Evolutionary conservation across 805 yeast species (phyloP).

Genomic region (Suhomyces sp.): DNA sequence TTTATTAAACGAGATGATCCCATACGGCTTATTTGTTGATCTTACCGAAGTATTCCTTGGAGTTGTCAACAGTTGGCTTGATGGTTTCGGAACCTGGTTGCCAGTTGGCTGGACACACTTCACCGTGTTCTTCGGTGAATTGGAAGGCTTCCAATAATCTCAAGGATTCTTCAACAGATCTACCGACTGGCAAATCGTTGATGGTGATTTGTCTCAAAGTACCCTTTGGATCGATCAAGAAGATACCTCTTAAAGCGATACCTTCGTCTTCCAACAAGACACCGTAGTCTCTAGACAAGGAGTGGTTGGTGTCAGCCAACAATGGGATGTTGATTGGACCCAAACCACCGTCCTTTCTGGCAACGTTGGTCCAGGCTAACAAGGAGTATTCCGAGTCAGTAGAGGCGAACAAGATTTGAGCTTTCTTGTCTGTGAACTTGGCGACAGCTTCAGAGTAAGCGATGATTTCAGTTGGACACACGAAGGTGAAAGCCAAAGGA

Average conservation of each 20-base stretch:
- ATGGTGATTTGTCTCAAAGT: conserved; percentile 92
- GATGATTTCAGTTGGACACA: conserved; percentile 98
- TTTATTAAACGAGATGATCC: too few relatives aligned
- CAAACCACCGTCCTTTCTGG: conserved; percentile 97
- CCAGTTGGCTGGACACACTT: conserved; percentile 99
- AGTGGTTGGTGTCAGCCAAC: conserved; percentile 95
- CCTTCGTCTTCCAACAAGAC: conserved; percentile 96
- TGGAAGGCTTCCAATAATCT: conserved; percentile 99
- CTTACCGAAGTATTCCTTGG: conserved; percentile 84
- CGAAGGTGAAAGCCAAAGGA: conserved; percentile 99
- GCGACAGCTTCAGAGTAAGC: conserved; percentile 96
- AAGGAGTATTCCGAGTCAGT: conserved; percentile 98
- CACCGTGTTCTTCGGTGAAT: conserved; percentile 98
- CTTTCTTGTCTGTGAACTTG: conserved; percentile 83
- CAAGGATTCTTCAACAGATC: conserved; percentile 96
- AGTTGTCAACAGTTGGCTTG: conserved; percentile 79
- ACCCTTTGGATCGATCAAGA: conserved; percentile 96
- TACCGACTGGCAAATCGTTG: conserved; percentile 99
- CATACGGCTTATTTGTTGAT: conserved; percentile 46
- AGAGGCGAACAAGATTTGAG: conserved; percentile 91
- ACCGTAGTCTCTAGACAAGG: conserved; percentile 94
- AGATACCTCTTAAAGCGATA: conserved; percentile 96
- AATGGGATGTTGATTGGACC: conserved; percentile 95
- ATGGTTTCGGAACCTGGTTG: conserved; percentile 83
- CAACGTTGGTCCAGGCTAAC: conserved; percentile 97